Evolutionary conservation across 106 monocot species (phyloP), one percentile per base, ranked within the genome.

Genomic region (Dioscorea zingiberensis): DNA sequence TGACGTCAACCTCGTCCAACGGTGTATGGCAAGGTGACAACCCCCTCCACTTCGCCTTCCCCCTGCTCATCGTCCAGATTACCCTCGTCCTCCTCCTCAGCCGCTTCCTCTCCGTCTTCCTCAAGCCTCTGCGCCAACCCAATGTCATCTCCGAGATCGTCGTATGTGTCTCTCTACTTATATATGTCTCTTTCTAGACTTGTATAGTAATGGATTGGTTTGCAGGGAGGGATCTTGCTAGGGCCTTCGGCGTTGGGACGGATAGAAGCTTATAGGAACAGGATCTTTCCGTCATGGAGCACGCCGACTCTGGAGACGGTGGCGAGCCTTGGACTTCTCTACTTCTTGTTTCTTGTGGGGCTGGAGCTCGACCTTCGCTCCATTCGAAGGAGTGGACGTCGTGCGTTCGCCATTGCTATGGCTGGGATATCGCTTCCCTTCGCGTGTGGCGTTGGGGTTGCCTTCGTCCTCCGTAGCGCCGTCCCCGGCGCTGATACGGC

Each of bases 141-240:
- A 83, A 85, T 30, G 83, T 89, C 81, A 86, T 93, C 69, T 88
- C 93, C 56, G 93, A 93, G 73, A 85, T 93, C 60, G 44, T 93
- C 62, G 65, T 76, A 28, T 10, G 38, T 38, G 0, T 38, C 38
- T 38, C 38, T 38, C 4, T 38, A 0, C 4, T 0, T 38, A 6
- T 38, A 8, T 10, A 38, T 38, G 9, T 38, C 10, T 38, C 38
- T 38, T 38, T 38, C 10, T 6, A 2, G 13, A 13, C 61, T 60
- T 75, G 11, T 46, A 17, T 14, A 27, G 24, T 59, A 32, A 25
- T 22, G 21, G 21, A 22, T 60, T 21, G 1, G 38, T 32, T 32
- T 65, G 27, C 21, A 91, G 91, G 92, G 82, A 1, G 93, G 93
- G 13, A 85, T 93, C 9, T 17, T 93, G 2, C 69, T 93, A 9